These are phyloP conservation scores for Turnera subulata DNA, from an alignment of 345 rosid species.

Conservation along the genomic window DNA sequence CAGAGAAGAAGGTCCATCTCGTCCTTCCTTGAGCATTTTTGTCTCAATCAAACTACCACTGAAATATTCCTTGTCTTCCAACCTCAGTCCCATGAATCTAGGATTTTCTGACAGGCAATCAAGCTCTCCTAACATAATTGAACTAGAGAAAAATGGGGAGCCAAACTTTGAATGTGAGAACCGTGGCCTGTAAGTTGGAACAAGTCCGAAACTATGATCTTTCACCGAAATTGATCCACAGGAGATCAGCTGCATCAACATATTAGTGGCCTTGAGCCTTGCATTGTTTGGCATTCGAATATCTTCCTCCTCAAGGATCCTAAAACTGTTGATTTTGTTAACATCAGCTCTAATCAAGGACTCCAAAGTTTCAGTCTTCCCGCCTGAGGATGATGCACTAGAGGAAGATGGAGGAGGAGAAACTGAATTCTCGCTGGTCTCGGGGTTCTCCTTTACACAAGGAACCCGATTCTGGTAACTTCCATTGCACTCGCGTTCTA, in stretches of 20 bases:
- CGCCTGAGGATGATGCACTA: slow-evolving; percentile 63
- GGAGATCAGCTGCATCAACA: slow-evolving; percentile 90
- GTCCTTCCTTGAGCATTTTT: slow-evolving; percentile 47
- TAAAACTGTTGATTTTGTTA: slow-evolving; percentile 78
- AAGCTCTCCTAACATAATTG: slow-evolving; percentile 72
- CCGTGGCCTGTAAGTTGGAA: slow-evolving; percentile 74
- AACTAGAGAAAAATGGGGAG: slow-evolving; percentile 65
- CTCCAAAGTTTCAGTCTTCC: slow-evolving; percentile 84
- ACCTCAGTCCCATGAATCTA: slow-evolving; percentile 57
- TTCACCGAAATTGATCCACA: slow-evolving; percentile 95
- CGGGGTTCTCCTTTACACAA: slow-evolving; percentile 37
- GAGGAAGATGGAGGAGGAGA: slow-evolving; percentile 69
- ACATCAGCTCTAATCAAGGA: slow-evolving; percentile 88
- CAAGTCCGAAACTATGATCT: slow-evolving; percentile 79
- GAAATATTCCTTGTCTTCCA: slow-evolving; percentile 87
- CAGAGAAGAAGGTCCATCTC: slow-evolving; percentile 44
- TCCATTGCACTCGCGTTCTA: slow-evolving; percentile 39
- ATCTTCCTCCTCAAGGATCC: slow-evolving; percentile 82
- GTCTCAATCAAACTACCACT: slow-evolving; percentile 93
- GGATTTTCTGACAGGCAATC: slow-evolving; percentile 81
- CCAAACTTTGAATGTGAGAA: slow-evolving; percentile 64
- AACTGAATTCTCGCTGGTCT: slow-evolving; percentile 47
- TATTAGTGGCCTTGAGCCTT: slow-evolving; percentile 65
- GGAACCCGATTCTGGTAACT: slow-evolving; percentile 33
- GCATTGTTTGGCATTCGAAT: slow-evolving; percentile 53